phyloP scores from a whole-genome alignment of 306 rosid genomes.

The Vigna angularis region DNA sequence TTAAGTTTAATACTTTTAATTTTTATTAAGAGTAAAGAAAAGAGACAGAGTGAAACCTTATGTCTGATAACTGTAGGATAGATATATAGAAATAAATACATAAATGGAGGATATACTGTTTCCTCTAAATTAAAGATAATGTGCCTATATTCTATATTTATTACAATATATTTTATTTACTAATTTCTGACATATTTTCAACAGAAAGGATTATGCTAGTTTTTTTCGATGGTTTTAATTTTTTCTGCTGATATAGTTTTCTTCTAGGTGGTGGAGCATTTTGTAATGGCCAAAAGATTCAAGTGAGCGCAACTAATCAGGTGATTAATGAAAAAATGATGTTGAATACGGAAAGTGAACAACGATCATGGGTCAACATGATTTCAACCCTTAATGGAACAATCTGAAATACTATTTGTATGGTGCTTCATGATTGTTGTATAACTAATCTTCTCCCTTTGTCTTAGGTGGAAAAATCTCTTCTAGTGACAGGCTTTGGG shows the following conservation, averaged over 20 bases:
- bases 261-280: slow-evolving; percentile 89
- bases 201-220: background rate
- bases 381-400: slow-evolving; percentile 3
- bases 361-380: background rate
- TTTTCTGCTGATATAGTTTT: slow-evolving; percentile 37
- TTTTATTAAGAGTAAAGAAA: background rate
- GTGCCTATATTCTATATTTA: background rate
- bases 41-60: too few species aligned
- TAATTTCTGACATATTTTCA: background rate
- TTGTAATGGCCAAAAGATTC: slow-evolving; percentile 85
- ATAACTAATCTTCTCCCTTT: slow-evolving; percentile 32
- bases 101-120: background rate
- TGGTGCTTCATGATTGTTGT: slow-evolving; percentile 15
- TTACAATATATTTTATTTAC: too few species aligned
- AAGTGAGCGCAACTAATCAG: slow-evolving; percentile 74
- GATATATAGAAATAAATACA: background rate
- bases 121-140: background rate
- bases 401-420: slow-evolving; percentile 22
- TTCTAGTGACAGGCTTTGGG: slow-evolving; percentile 96
- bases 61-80: too few species aligned
- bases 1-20: slow-evolving; percentile 30
- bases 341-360: slow-evolving; percentile 7
- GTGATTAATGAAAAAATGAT: slow-evolving; percentile 48
- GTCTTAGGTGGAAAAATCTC: slow-evolving; percentile 84
- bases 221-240: slow-evolving; percentile 19